Conservation (phyloP, 805 yeast genomes). For the Lipomyces spencermartinsiae region DNA sequence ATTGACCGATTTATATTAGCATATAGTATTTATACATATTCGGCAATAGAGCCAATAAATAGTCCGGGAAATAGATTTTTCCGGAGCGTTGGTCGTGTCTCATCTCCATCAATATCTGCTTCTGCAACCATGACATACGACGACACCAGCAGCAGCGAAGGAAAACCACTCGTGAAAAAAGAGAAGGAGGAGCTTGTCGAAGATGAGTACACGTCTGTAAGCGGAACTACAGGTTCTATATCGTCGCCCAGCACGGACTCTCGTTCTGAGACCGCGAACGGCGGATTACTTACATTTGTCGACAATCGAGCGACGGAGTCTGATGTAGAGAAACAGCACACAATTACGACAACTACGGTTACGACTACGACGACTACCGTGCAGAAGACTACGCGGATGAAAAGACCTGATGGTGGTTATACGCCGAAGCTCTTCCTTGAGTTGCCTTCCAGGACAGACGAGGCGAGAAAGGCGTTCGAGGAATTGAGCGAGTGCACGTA, state of each 20-base stretch:
- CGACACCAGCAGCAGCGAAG: neutral
- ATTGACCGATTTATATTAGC: neutral
- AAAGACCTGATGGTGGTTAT: neutral
- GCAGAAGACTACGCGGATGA: constrained; percentile 1
- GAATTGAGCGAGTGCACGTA: constrained; percentile 67
- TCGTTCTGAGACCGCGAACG: neutral
- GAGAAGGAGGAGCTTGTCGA: neutral
- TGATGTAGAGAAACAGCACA: neutral
- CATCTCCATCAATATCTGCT: neutral
- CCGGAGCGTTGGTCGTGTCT: neutral
- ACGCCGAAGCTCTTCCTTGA: constrained; percentile 37
- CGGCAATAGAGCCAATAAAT: neutral
- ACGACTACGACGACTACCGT: neutral
- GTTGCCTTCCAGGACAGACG: constrained; percentile 64
- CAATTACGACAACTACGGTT: neutral
- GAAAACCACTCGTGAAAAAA: neutral
- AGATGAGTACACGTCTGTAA: neutral
- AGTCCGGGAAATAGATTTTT: neutral
- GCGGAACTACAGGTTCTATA: neutral
- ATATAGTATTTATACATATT: neutral
- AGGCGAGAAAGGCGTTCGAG: constrained; percentile 67
- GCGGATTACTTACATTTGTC: neutral
- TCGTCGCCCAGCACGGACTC: neutral
- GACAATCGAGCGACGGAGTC: neutral
- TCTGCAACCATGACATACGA: neutral